Base-by-base conservation (phyloP, 805 yeast species). In the Candida maltosa region DNA sequence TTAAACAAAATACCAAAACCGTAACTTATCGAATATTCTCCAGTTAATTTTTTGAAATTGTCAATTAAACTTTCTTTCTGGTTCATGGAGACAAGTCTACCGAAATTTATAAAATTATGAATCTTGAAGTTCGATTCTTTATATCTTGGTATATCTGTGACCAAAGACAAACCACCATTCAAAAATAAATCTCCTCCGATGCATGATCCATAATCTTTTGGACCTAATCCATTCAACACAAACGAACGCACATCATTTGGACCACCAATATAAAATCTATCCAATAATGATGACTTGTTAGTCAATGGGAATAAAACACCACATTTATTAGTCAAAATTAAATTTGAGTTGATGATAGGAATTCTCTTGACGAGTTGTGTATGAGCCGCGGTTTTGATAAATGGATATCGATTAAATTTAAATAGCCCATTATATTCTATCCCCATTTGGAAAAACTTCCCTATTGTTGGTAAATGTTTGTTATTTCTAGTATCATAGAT, bases 241-340 rank as follows among this genome's bases (percentile, higher is more conserved):
- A 75, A 76, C 1, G 80, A 71, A 29, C 81, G 60, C 6, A 76
- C 66, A 41, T 76, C 81, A 44, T 75, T 76, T 9, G 82, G 75
- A 2, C 82, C 82, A n/a, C 82, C 82, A 3, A 69, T 56, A 46
- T 67, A 73, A 38, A 75, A 76, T 30, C 77, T 56, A 49, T 76
- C 82, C 57, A 76, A 59, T 6, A 76, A 56, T n/a, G 58, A 50
- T 10, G 65, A 42, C 3, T 42, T 41, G 5, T 27, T 31, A 16
- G 39, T 29, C 6, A 50, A 44, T 1, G 59, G 47, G 35, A 48
- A 50, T 25, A 68, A 48, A 1, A 59, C 29, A 1, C 73, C 73
- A 1, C 58, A 45, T 38, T 63, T 66, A 29, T 45, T 48, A 23
- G 69, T 44, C 24, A 54, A 31, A 2, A 66, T 56, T 37, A 51